A percentile compares a stretch with the other conserved stretches of the same genome.
phyloP scores from a whole-genome alignment of 2,329 filamentous ascomycete species.

The Aspergillus sergii region DNA sequence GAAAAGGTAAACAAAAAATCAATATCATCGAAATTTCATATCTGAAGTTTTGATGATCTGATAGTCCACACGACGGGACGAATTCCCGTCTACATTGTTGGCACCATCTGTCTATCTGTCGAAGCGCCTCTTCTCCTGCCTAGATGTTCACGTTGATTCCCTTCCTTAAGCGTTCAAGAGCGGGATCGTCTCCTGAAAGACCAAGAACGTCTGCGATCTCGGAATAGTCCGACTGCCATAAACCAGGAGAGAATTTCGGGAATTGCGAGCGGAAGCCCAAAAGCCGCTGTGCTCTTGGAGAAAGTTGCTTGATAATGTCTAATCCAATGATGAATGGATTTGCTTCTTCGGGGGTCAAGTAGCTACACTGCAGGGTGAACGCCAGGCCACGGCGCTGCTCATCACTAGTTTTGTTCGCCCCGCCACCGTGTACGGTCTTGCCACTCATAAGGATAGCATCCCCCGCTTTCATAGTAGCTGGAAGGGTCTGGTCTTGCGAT shows the following conservation, averaged over 20 bases:
- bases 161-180: neutral
- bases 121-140: too few species aligned
- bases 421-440: constrained; percentile 22
- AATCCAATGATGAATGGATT: neutral
- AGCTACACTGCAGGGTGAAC: neutral
- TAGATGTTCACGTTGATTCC: neutral
- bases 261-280: neutral
- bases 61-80: too few species aligned
- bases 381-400: neutral
- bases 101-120: too few species aligned
- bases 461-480: constrained; percentile 21
- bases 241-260: neutral
- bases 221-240: neutral
- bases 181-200: neutral
- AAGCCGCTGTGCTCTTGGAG: neutral
- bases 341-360: neutral
- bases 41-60: too few species aligned
- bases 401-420: constrained; percentile 9
- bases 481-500: constrained; percentile 12
- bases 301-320: neutral
- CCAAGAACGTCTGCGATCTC: neutral
- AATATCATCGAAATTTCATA: too few species aligned
- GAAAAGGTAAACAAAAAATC: too few species aligned
- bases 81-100: too few species aligned
- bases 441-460: constrained; percentile 18